Evolutionary conservation across 352 stramenopile species (phyloP).

Genomic region (Phytopythium aichiense): DNA sequence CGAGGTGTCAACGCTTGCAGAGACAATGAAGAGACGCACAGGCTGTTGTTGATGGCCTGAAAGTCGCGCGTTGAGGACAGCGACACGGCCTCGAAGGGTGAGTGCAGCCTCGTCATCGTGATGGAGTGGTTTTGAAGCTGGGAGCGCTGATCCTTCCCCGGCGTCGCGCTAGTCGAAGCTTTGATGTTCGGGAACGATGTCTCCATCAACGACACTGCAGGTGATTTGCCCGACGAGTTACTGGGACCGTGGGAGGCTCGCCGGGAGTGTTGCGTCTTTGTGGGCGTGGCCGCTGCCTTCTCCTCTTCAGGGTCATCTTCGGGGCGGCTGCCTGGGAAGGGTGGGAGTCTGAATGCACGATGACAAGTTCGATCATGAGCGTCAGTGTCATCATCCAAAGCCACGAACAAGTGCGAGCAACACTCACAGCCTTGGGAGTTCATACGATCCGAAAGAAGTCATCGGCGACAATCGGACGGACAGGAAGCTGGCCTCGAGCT

Average conservation of each 20-base stretch:
- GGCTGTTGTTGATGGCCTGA: constrained; percentile 79
- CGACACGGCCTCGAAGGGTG: constrained; percentile 40
- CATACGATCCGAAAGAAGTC: constrained; percentile 36
- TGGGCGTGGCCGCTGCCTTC: not conserved
- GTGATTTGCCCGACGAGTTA: constrained; percentile 6
- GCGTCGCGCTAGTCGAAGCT: constrained; percentile 66
- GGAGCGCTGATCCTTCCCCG: constrained; percentile 56
- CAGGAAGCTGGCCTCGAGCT: constrained; percentile 62
- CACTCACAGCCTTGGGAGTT: constrained; percentile 69
- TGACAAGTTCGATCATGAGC: not conserved
- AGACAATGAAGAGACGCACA: constrained; percentile 26
- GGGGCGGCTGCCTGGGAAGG: constrained; percentile 41
- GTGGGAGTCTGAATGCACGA: constrained; percentile 40
- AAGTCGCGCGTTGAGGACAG: constrained; percentile 62
- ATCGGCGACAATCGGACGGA: constrained; percentile 59
- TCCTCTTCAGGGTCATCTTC: constrained; percentile 10
- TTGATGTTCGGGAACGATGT: constrained; percentile 80
- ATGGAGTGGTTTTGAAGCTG: constrained; percentile 57
- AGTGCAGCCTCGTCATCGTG: constrained; percentile 79
- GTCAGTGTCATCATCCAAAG: not conserved
- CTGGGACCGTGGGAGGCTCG: constrained; percentile 12
- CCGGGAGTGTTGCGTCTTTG: not conserved
- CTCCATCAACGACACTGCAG: constrained; percentile 18
- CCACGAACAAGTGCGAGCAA: not conserved
- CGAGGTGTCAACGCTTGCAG: not conserved